Base-by-base conservation (phyloP, 2,329 filamentous ascomycete genomes). In the Aureobasidium melanogenum region DNA sequence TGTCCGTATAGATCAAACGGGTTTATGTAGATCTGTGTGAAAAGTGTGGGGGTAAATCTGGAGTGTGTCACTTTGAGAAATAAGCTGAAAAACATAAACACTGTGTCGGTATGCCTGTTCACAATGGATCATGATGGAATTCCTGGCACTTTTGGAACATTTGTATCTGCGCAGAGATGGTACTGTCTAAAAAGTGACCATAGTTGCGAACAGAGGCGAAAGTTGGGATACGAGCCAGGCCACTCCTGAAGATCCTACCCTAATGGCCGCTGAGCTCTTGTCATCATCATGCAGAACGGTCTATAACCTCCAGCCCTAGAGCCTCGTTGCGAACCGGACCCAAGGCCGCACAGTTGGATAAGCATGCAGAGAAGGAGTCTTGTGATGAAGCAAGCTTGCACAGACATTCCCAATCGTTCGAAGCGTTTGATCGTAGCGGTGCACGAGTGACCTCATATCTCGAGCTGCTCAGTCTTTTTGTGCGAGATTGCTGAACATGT, bases 401-500 rank as follows among this genome's bases (percentile, higher is more conserved):
- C 36, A 39, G 36, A 54, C 36, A 15, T 24, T 8, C 24, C 17
- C 22, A 26, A 26, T 30, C 44, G 24, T 28, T 26, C 14, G 7
- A n/a, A 28, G 8, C 50, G 50, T 39, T 54, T 24, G 34, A 41
- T 41, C 36, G 36, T 30, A 41, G 50, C 50, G 32, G 32, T 38
- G 30, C 22, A 6, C 5, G 28, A 10, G 50, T 54, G 50, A 54
- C 50, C 50, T 54, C 50, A 54, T 52, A 17, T 30, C 5, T 39
- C 15, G 28, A 19, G 22, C 3, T 10, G 2, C 36, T 41, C 39
- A 54, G 6, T 54, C 22, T 30, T 30, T 54, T 22, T 54, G 36
- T 41, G 14, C 44, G 15, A 61, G 59, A 41, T 52, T 61, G 59
- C 59, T 52, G 34, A 61, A 62, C 55, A 62, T 62, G 12, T 62